Conservation (phyloP, 495 filamentous ascomycete genomes). For the Penicillium parvum region DNA sequence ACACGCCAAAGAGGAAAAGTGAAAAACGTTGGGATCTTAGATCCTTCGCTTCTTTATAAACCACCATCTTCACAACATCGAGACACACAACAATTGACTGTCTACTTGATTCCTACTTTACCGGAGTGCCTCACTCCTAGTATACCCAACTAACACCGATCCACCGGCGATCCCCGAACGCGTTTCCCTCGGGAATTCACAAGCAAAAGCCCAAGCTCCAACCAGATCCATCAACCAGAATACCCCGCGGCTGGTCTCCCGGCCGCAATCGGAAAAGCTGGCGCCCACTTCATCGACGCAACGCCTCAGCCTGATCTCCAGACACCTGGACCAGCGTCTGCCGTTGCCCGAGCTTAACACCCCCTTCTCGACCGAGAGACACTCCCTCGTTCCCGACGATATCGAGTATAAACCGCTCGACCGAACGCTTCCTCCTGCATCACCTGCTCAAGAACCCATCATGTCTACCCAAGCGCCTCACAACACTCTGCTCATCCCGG, state of each 20-base stretch:
- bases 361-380: conserved; percentile 62
- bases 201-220: no score
- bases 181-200: conserved; percentile 27
- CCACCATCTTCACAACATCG: no score
- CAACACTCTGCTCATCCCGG: conserved; percentile 84
- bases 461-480: conserved; percentile 82
- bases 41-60: background rate
- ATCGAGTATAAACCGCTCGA: conserved; percentile 52
- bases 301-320: conserved; percentile 73
- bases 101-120: background rate
- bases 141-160: background rate
- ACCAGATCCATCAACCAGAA: conserved; percentile 13
- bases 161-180: conserved; percentile 31
- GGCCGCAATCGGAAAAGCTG: conserved; percentile 45
- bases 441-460: conserved; percentile 18
- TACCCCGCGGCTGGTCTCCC: conserved; percentile 39
- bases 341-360: conserved; percentile 61
- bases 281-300: conserved; percentile 56
- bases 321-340: conserved; percentile 64
- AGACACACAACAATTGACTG: no score
- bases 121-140: conserved; percentile 8
- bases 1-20: background rate
- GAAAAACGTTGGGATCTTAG: background rate
- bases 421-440: conserved; percentile 31
- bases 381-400: conserved; percentile 51